phyloP scores from a whole-genome alignment of 139 green algal species.

The Tetradesmus obliquus region DNA sequence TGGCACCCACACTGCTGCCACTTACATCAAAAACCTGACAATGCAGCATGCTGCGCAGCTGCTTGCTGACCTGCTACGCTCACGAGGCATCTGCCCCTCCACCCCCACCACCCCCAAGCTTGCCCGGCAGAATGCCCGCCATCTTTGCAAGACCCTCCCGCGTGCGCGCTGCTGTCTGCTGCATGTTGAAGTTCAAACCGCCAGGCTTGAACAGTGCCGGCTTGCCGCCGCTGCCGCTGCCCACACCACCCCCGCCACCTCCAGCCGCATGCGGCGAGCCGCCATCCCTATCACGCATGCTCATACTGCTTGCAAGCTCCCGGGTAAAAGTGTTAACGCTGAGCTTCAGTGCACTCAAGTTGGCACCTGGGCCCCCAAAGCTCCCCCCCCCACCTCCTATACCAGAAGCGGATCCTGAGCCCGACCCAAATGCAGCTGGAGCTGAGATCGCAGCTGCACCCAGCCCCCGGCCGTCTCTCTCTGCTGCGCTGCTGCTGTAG shows the following conservation, averaged over 20 bases:
- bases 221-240: constrained; percentile 17
- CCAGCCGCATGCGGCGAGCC: background rate
- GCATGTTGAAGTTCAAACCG: constrained; percentile 43
- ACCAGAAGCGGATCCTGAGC: background rate
- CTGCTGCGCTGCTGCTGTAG: background rate
- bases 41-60: too few species aligned
- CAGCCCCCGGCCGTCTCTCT: background rate
- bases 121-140: constrained; percentile 1
- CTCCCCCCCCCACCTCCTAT: background rate
- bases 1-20: too few species aligned
- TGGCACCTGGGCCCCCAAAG: constrained; percentile 21
- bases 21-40: too few species aligned
- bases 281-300: background rate
- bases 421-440: background rate
- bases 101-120: constrained; percentile 3
- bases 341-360: constrained; percentile 52
- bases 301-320: constrained; percentile 55
- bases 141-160: constrained; percentile 45
- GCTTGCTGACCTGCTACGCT: background rate
- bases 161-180: constrained; percentile 43
- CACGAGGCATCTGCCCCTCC: background rate
- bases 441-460: background rate
- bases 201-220: constrained; percentile 31
- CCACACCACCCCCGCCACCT: background rate
- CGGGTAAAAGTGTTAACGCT: constrained; percentile 59